Base-by-base conservation (phyloP, 768 basidiomycete genomes). In the Sarcomyxa edulis region DNA sequence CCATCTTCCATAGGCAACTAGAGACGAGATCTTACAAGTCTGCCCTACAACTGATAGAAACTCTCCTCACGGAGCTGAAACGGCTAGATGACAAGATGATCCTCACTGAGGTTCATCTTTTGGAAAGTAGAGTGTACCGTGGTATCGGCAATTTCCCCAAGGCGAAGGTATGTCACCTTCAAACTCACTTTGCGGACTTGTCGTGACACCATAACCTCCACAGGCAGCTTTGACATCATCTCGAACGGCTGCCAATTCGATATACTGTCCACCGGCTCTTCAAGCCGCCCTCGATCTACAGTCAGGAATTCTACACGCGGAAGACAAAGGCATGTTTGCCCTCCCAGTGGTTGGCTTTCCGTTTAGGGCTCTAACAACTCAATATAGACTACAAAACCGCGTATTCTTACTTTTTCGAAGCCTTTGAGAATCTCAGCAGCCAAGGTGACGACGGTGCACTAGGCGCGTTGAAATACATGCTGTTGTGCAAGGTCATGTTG, bases 331-430 rank as follows among this genome's bases (percentile, higher is more conserved):
- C n/a, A n/a, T n/a, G n/a, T n/a, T n/a, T n/a, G n/a, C n/a, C n/a
- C n/a, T n/a, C n/a, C n/a, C n/a, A n/a, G n/a, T n/a, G n/a, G n/a
- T n/a, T n/a, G n/a, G n/a, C n/a, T n/a, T n/a, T n/a, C n/a, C n/a
- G n/a, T n/a, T n/a, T n/a, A n/a, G n/a, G n/a, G n/a, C n/a, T n/a
- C n/a, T n/a, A n/a, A n/a, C n/a, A n/a, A n/a, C n/a, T n/a, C n/a
- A n/a, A n/a, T n/a, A n/a, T n/a, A n/a, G 95, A 98, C 61, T 98
- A 96, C 60, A 94, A 78, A 42, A 99, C 95, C 0, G 95, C 82
- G 15, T 96, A 96, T 60, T 92, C 89, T 0, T 99, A 98, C 65
- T 98, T 97, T 64, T 92, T 89, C 50, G 95, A 98, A 62, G 83
- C 92, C 3, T 97, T 98, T 47, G 96, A 99, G 62, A 92, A 82